A percentile compares a stretch with the other conserved stretches of the same genome.
These are phyloP conservation scores for Thermomyces lanuginosus DNA, from an alignment of 2,329 filamentous ascomycete genomes.

Conservation along the genomic window DNA sequence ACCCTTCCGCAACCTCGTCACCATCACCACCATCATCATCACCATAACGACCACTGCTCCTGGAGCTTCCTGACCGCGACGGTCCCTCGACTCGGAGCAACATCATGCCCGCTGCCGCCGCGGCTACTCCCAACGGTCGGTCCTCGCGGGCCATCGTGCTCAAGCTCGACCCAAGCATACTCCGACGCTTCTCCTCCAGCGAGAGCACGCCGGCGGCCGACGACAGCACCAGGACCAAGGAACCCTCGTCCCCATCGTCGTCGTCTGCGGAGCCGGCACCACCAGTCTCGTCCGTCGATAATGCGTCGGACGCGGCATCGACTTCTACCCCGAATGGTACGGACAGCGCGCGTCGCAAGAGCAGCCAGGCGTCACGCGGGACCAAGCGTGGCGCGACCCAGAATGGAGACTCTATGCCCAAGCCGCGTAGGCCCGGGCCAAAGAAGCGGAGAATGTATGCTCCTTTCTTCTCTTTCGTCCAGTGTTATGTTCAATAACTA, in stretches of 20 bases:
- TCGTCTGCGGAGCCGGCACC: conserved; percentile 18
- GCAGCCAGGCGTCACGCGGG: conserved; percentile 51
- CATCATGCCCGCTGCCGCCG: conserved; percentile 10
- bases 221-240: conserved; percentile 10
- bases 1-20: conserved; percentile 9
- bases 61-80: conserved; percentile 7
- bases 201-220: conserved; percentile 9
- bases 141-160: conserved; percentile 21
- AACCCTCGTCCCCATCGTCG: conserved; percentile 17
- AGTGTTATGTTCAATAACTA: background rate
- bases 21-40: conserved; percentile 11
- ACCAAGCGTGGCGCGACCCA: conserved; percentile 41
- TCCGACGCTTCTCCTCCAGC: conserved; percentile 21
- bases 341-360: conserved; percentile 53
- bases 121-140: conserved; percentile 19
- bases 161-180: conserved; percentile 21
- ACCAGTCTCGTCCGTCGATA: conserved; percentile 25
- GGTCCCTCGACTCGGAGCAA: conserved; percentile 6
- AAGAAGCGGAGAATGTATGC: conserved; percentile 96
- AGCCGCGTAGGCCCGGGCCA: conserved; percentile 71
- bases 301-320: conserved; percentile 24
- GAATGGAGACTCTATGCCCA: conserved; percentile 45
- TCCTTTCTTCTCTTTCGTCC: background rate
- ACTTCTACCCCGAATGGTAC: conserved; percentile 24
- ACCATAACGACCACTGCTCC: conserved; percentile 10